Percentiles rank a stretch among this genome's conserved stretches.
Evolutionary conservation across 2,329 filamentous ascomycete species (phyloP).

Genomic region (Colletotrichum sp.): DNA sequence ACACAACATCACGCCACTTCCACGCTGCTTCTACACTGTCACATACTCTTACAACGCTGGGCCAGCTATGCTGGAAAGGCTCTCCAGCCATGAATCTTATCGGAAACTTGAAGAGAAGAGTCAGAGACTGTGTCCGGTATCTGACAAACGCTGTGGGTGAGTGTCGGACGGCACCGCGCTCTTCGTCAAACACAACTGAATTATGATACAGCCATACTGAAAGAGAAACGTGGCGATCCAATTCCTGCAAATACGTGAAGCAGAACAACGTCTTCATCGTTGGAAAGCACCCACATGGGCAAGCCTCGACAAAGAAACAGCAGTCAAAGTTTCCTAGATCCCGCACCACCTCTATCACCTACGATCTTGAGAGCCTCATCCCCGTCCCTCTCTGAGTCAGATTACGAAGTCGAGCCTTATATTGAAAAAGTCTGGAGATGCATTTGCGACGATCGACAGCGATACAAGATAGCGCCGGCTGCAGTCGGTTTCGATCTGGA

Average conservation of each 20-base stretch:
- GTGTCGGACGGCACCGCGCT: background rate
- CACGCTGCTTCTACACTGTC: background rate
- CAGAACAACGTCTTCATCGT: background rate
- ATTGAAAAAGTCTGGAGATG: background rate
- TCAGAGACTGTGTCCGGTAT: background rate
- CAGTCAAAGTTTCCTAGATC: background rate
- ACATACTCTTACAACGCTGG: background rate
- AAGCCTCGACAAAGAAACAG: background rate
- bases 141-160: background rate
- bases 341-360: fast-evolving
- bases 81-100: background rate
- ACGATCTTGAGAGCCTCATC: too few species aligned
- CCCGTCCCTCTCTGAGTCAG: too few species aligned
- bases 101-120: background rate
- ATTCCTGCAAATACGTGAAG: background rate
- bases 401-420: background rate
- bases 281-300: background rate
- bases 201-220: background rate
- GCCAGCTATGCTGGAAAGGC: background rate
- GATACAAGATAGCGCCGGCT: too few species aligned
- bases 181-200: background rate
- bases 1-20: background rate
- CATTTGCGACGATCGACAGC: too few species aligned
- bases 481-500: too few species aligned
- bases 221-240: background rate